Base-by-base conservation (phyloP, 1,284 basidiomycete species). In the Entoloma clypeatum region DNA sequence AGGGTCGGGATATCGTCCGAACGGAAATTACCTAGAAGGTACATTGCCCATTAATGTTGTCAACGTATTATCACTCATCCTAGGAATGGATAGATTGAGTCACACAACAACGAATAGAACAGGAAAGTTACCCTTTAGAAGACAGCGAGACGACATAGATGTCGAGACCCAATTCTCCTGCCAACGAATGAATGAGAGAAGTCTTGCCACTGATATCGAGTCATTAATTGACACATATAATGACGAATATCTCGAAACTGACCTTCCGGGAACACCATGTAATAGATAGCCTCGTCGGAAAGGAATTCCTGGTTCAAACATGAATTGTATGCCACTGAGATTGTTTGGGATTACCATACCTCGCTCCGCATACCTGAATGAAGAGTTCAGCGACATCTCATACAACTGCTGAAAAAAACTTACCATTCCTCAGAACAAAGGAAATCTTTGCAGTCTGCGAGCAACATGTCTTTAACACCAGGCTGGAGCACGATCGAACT, bases 91-190 rank as follows among this genome's bases (percentile, higher is more conserved):
- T 28, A 31, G 29, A 16, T 31, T 40, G 24, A 40, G 35, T 27
- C 43, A 43, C 36, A 40, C 32, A 23, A 2, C 8, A 16, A 10
- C 10, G 30, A 37, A 35, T 28, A 25, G 36, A 37, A 21, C 37
- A 38, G 31, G 42, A 31, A 25, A 33, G 75, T 51, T 65, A 86
- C 86, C 85, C 86, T 60, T 89, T 90, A 27, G 84, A 79, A 32
- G 86, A 89, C 37, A 93, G 67, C 40, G 84, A 88, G 48, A 92
- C 79, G 37, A 90, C 86, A 58, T 92, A 92, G 50, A 93, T 90
- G 62, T 92, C 88, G 19, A 92, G 71, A n/a, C 82, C 79, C 27
- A 92, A 72, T 57, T 91, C 87, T 38, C 87, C 86, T 34, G 90
- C 90, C 45, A 92, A 64, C 4, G 89, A 90, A 59, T 90, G 87